Evolutionary conservation across 78 protist genomes (phyloP), one percentile per base, ranked within the genome.

Genomic region (Speleostelium caveatum): DNA sequence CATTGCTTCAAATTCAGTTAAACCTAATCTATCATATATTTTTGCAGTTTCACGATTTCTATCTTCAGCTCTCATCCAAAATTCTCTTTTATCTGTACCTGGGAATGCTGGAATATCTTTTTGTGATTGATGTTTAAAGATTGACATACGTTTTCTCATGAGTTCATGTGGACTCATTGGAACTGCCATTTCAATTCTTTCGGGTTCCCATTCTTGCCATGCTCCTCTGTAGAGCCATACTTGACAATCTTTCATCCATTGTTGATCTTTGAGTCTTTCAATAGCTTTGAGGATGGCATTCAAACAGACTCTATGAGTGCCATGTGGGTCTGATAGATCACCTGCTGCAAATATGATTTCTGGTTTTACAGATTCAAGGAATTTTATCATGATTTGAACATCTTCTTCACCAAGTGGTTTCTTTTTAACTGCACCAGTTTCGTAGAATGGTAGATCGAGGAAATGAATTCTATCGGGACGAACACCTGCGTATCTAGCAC

Each of bases 201-300:
- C 83, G 8, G 92, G 85, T 56, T 65, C 86, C 91, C 90, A 95
- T 41, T 95, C 97, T 69, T 95, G 83, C 97, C 97, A 95, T 10
- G 97, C 97, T 0, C 97, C 97, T 32, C 97, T 36, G 77, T 95
- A 95, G 22, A 93, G 45, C 97, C 96, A 95, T 22, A 95, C 94
- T 33, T 90, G 63, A 35, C 85, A 89, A 19, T 61, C 53, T 19
- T 91, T 38, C 87, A 87, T 75, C 93, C 93, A 87, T 28, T 87
- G 73, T 22, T 87, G n/a, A 33, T 49, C 26, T 36, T 90, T 79
- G 72, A 90, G 75, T 12, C 78, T 16, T 24, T 90, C 91, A 16
- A 95, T 63, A 0, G 97, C 97, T 2, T 75, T 56, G 4, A 65
- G 32, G 7, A 95, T 85, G 0, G 93, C 86, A n/a, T 80, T 58